A percentile compares a stretch with the other conserved stretches of the same genome.
Evolutionary conservation across 2,329 filamentous ascomycete species (phyloP).

Genomic region (Trichoderma sp.): DNA sequence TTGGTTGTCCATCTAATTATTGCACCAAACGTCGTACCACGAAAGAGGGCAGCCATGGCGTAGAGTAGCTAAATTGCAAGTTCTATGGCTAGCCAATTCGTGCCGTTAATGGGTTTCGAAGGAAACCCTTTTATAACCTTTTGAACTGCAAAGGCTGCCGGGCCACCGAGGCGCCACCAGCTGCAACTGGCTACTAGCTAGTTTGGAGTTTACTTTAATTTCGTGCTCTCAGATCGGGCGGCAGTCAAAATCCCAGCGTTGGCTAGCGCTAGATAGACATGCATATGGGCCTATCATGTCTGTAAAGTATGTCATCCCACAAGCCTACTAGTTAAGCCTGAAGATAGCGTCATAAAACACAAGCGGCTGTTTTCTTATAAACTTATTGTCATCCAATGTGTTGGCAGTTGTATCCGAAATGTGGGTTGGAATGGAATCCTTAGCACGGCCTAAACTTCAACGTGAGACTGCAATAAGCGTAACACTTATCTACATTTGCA

Average conservation of each 20-base stretch:
- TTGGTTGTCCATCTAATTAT: neutral
- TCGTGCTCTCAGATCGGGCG: slow-evolving; percentile 1
- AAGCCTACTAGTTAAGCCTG: neutral
- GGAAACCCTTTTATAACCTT: neutral
- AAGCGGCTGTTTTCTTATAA: neutral
- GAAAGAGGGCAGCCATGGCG: neutral
- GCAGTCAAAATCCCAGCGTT: neutral
- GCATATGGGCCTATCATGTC: neutral
- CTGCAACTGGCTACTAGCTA: neutral
- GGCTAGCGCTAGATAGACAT: neutral
- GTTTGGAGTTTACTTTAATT: neutral
- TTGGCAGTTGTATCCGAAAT: neutral
- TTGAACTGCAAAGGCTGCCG: neutral
- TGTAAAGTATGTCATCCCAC: neutral
- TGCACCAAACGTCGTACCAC: neutral
- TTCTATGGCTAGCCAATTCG: no score
- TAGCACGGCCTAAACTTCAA: neutral
- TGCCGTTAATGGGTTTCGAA: no score
- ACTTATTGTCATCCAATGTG: neutral
- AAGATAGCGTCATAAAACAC: neutral
- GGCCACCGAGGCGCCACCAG: neutral
- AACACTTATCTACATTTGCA: neutral
- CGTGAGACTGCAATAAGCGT: neutral
- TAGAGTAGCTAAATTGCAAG: no score
- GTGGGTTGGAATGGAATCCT: neutral